Conservation (phyloP, 2,329 filamentous ascomycete species). For the Xylaria arbuscula region DNA sequence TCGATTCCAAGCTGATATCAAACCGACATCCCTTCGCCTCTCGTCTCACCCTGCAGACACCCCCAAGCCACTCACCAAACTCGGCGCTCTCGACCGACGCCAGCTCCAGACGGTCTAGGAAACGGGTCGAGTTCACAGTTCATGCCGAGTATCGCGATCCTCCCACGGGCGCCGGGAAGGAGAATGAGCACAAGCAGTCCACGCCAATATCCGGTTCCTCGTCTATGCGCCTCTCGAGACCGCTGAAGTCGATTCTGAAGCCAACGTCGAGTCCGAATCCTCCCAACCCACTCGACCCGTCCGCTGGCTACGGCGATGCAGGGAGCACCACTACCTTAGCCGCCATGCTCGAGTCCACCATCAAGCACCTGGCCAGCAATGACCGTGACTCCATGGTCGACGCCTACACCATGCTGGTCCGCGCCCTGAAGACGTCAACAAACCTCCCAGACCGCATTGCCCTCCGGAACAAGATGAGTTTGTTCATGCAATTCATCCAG, state of each 20-base stretch:
- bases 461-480: slow-evolving; percentile 78
- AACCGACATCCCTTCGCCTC: slow-evolving; percentile 55
- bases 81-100: slow-evolving; percentile 57
- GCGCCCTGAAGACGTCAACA: slow-evolving; percentile 82
- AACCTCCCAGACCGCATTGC: slow-evolving; percentile 80
- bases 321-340: slow-evolving; percentile 67
- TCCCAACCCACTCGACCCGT: slow-evolving; percentile 58
- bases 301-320: slow-evolving; percentile 55
- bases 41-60: slow-evolving; percentile 60
- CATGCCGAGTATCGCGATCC: slow-evolving; percentile 68
- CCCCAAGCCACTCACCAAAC: slow-evolving; percentile 61
- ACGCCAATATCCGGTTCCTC: slow-evolving; percentile 57
- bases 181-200: slow-evolving; percentile 52
- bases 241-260: slow-evolving; percentile 82
- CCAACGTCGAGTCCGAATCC: slow-evolving; percentile 59
- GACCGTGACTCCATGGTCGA: slow-evolving; percentile 81
- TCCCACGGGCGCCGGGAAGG: slow-evolving; percentile 57
- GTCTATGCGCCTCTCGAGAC: slow-evolving; percentile 55
- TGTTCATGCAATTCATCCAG: slow-evolving; percentile 84
- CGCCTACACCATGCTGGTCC: slow-evolving; percentile 83
- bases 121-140: slow-evolving; percentile 68
- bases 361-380: slow-evolving; percentile 80
- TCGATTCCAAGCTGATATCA: slow-evolving; percentile 53
- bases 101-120: slow-evolving; percentile 59
- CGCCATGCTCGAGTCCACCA: slow-evolving; percentile 85